Percentiles rank a stretch among this genome's conserved stretches.
phyloP scores from a whole-genome alignment of 257 asterid genomes.

The Nicotiana otophora region DNA sequence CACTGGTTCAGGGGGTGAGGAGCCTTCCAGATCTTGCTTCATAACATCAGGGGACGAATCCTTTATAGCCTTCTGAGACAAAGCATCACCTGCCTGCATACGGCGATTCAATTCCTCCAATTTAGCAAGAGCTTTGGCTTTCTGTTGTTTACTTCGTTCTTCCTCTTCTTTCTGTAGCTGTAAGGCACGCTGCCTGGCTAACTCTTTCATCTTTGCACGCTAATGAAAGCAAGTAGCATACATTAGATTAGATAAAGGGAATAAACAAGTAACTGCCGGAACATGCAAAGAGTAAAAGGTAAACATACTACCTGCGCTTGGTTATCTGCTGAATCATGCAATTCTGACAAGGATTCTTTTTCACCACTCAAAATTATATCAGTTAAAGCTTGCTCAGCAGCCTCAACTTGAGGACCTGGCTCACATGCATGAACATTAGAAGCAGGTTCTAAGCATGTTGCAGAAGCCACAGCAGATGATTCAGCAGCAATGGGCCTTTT shows the following conservation, averaged over 20 bases:
- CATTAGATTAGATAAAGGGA: constrained; percentile 13
- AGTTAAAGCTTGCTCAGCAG: constrained; percentile 27
- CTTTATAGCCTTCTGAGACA: constrained; percentile 31
- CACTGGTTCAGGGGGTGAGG: constrained; percentile 25
- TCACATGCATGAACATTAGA: constrained; percentile 25
- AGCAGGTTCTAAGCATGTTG: constrained; percentile 28
- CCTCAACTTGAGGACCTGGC: constrained; percentile 32
- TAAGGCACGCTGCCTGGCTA: constrained; percentile 72
- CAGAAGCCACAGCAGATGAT: constrained; percentile 21
- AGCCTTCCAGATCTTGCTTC: constrained; percentile 33
- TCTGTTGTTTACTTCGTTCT: constrained; percentile 77
- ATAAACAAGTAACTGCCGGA: not conserved
- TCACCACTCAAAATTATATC: constrained; percentile 31
- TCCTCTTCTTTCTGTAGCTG: constrained; percentile 93
- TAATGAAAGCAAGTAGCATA: constrained; percentile 28
- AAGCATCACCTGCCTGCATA: constrained; percentile 48
- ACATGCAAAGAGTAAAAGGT: constrained; percentile 5
- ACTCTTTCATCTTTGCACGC: constrained; percentile 69
- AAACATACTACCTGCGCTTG: constrained; percentile 56
- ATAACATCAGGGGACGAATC: constrained; percentile 14
- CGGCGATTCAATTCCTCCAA: constrained; percentile 91
- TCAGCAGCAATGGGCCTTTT: constrained; percentile 41
- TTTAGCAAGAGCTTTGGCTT: constrained; percentile 88
- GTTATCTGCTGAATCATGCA: constrained; percentile 51
- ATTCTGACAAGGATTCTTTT: constrained; percentile 41